A percentile compares a stretch with the other conserved stretches of the same genome.
Evolutionary conservation across 1,284 basidiomycete species (phyloP).

Genomic region (Sutorius eximius): DNA sequence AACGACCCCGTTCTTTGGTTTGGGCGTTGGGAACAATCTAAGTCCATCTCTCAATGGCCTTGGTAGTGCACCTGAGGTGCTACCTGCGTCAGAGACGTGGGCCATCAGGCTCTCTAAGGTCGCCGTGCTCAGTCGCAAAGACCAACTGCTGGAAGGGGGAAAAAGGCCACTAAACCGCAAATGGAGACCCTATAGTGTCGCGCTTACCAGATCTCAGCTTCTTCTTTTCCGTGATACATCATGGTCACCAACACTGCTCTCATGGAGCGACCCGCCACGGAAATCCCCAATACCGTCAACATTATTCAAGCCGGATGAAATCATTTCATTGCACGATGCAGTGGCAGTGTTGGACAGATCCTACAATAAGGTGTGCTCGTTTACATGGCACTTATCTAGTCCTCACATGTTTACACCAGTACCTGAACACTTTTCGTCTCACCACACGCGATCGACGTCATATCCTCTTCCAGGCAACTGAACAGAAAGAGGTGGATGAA

Average conservation of each 20-base stretch:
- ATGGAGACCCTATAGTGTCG: constrained; percentile 86
- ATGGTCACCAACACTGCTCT: constrained; percentile 62
- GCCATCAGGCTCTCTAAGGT: constrained; percentile 80
- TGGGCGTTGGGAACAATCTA: constrained; percentile 41
- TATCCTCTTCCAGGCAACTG: constrained; percentile 75
- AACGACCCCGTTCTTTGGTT: constrained; percentile 49
- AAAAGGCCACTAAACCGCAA: constrained; percentile 78
- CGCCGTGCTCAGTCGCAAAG: constrained; percentile 82
- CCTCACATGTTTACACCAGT: constrained; percentile 40
- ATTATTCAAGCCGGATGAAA: constrained; percentile 84
- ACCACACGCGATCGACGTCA: constrained; percentile 76
- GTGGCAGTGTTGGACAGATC: constrained; percentile 80
- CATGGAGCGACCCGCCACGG: constrained; percentile 46
- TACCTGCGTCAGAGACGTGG: constrained; percentile 39
- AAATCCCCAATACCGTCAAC: constrained; percentile 52
- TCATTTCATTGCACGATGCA: constrained; percentile 76
- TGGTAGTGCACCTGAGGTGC: constrained; percentile 21
- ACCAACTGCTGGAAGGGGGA: constrained; percentile 75
- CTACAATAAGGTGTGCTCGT: constrained; percentile 64
- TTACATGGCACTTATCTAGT: not conserved
- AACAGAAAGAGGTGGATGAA: constrained; percentile 79
- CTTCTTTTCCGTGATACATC: constrained; percentile 88
- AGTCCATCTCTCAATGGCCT: constrained; percentile 28
- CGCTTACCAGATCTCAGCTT: constrained; percentile 89
- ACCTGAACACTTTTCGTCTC: constrained; percentile 78